Percentiles rank a stretch among this genome's conserved stretches.
Conservation (phyloP, 73 alveolate genomes). For the Durusdinium trenchii region DNA sequence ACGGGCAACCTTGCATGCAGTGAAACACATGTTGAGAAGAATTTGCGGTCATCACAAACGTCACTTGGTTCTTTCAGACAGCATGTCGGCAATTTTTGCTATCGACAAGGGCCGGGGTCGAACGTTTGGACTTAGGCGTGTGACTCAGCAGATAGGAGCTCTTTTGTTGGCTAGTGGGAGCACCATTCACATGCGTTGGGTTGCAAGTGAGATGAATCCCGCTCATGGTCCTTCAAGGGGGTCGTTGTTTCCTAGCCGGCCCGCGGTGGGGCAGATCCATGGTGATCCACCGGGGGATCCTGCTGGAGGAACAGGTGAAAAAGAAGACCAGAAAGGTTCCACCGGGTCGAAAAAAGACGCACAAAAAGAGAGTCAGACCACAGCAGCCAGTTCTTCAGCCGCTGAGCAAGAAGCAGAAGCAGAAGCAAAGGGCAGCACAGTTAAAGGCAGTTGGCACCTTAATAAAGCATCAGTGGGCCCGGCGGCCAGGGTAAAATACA, state of each 20-base stretch:
- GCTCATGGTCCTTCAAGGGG: conserved; percentile 54
- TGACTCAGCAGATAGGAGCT: background rate
- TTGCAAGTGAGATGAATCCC: conserved; percentile 22
- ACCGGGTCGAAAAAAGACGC: too few relatives aligned
- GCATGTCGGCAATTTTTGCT: background rate
- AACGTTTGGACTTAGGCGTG: background rate
- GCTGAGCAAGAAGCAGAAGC: background rate
- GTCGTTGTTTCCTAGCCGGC: background rate
- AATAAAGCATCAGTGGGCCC: conserved; percentile 13
- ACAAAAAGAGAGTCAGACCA: background rate
- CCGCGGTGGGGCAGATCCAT: background rate
- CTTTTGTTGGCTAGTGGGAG: background rate
- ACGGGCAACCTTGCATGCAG: background rate
- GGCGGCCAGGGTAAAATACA: background rate
- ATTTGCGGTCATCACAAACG: background rate
- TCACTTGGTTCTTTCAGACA: background rate
- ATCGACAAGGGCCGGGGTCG: background rate
- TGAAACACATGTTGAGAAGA: background rate
- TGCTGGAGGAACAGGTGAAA: background rate
- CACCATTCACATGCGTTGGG: background rate
- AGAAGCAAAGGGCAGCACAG: background rate
- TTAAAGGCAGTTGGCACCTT: background rate
- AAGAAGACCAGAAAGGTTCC: too few relatives aligned
- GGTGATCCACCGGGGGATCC: background rate
- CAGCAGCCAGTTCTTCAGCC: background rate